Base-by-base conservation (phyloP, 345 rosid genomes). In the Eucalyptus virginea region DNA sequence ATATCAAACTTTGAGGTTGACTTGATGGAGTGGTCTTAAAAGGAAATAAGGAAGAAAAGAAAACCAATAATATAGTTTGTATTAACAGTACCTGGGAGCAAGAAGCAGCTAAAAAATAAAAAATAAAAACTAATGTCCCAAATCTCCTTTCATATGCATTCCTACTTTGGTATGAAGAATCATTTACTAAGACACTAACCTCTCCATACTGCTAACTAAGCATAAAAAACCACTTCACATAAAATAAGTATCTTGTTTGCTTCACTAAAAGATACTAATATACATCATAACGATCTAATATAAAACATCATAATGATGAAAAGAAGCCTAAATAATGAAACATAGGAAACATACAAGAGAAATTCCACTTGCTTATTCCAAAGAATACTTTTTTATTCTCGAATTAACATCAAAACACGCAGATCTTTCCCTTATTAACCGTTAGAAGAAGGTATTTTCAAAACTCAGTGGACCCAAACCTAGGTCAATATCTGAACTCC, bases 401-500 rank as follows among this genome's bases (percentile, higher is more conserved):
- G 1, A 23, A 77, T 40, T 77, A 77, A 21, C 85, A 77, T 40
- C 21, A 23, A 40, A 11, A 48, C 19, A 48, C 8, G 77, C 60
- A 44, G 47, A 37, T 60, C 14, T 56, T 42, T 52, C 65, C 40
- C 17, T 34, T 87, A 49, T 52, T 34, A 83, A 83, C 34, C 2
- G 24, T 14, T 54, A 40, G 47, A 77, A 77, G 47, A 77, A 87
- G 69, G 62, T 58, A 87, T 86, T 72, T 87, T 62, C 83, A 88
- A 40, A 49, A 37, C 89, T 91, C 88, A 86, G 88, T 87, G 92
- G 90, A 90, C 90, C 92, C 94, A 92, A 92, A 94, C 96, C 98
- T 94, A 96, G 91, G 92, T 94, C 92, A 93, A 93, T 90, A 89
- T 91, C 92, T 91, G 67, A 88, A 93, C 92, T 91, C 94, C 92